phyloP scores from a whole-genome alignment of 192 early-diverging fungal genomes.

The Chytriomyces sp. region DNA sequence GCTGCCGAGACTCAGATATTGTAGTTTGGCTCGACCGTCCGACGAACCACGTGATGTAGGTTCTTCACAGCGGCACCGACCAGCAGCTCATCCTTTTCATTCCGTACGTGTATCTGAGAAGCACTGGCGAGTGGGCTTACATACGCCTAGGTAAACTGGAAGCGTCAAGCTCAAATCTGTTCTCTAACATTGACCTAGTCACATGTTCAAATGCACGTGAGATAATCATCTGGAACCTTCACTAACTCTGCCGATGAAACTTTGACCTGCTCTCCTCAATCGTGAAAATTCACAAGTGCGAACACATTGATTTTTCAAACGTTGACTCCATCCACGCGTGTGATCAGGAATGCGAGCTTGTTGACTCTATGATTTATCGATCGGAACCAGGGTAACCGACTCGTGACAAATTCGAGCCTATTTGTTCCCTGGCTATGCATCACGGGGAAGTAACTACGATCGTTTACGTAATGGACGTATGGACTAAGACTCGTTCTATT shows the following conservation, averaged over 20 bases:
- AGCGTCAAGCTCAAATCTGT: constrained; percentile 86
- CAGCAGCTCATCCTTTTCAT: constrained; percentile 88
- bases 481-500: constrained; percentile 75
- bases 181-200: constrained; percentile 63
- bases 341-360: constrained; percentile 83
- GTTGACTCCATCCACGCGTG: constrained; percentile 63
- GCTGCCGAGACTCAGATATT: constrained; percentile 69
- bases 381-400: constrained; percentile 46
- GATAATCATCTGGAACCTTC: constrained; percentile 18
- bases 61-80: constrained; percentile 82
- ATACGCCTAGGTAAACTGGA: constrained; percentile 71
- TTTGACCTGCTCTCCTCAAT: no score
- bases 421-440: constrained; percentile 79
- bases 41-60: constrained; percentile 41
- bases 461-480: constrained; percentile 87
- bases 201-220: constrained; percentile 77
- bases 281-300: constrained; percentile 82
- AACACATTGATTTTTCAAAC: constrained; percentile 88
- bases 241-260: no score
- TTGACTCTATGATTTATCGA: constrained; percentile 45
- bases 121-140: constrained; percentile 7
- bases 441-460: constrained; percentile 71
- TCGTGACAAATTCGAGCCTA: constrained; percentile 75
- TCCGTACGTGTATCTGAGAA: constrained; percentile 55
- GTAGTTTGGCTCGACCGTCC: neutral